phyloP scores from a whole-genome alignment of 306 rosid species.

The Fagus crenata region DNA sequence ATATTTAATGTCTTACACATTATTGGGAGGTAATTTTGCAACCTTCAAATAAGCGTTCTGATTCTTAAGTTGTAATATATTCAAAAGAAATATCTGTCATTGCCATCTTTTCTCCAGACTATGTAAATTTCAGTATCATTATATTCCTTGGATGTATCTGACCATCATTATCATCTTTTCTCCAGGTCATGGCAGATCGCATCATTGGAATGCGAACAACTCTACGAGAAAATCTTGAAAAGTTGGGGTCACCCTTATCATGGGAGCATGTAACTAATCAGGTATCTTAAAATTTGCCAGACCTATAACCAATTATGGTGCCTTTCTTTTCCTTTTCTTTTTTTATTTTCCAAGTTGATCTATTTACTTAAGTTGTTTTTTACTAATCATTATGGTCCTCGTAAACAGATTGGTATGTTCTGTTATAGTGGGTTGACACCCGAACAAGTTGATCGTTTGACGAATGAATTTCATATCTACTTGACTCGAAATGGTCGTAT shows the following conservation, averaged over 20 bases:
- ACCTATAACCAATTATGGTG: not conserved
- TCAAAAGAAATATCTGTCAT: too few relatives aligned
- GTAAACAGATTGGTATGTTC: slow-evolving; percentile 90
- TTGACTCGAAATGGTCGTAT: slow-evolving; percentile 95
- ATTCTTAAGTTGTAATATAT: too few relatives aligned
- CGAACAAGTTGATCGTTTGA: slow-evolving; percentile 88
- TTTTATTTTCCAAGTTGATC: not conserved
- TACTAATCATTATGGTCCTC: slow-evolving; percentile 10
- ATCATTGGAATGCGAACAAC: slow-evolving; percentile 82
- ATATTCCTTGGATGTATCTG: slow-evolving; percentile 6
- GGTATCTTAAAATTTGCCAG: slow-evolving; percentile 42
- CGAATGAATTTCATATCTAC: slow-evolving; percentile 77
- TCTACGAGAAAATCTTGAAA: slow-evolving; percentile 72
- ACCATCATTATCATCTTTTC: slow-evolving; percentile 9
- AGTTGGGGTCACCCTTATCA: slow-evolving; percentile 64
- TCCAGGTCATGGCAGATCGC: slow-evolving; percentile 92
- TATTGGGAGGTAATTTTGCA: too few relatives aligned
- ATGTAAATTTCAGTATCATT: not conserved
- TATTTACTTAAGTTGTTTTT: slow-evolving; percentile 5
- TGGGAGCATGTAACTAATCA: slow-evolving; percentile 91
- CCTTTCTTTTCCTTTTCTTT: not conserved
- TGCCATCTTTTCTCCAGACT: too few relatives aligned
- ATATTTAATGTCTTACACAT: too few relatives aligned
- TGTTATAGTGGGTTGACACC: slow-evolving; percentile 93
- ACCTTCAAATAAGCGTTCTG: too few relatives aligned